A percentile compares a stretch with the other conserved stretches of the same genome.
phyloP scores from a whole-genome alignment of 345 rosid genomes.

The Sonneratia caseolaris region DNA sequence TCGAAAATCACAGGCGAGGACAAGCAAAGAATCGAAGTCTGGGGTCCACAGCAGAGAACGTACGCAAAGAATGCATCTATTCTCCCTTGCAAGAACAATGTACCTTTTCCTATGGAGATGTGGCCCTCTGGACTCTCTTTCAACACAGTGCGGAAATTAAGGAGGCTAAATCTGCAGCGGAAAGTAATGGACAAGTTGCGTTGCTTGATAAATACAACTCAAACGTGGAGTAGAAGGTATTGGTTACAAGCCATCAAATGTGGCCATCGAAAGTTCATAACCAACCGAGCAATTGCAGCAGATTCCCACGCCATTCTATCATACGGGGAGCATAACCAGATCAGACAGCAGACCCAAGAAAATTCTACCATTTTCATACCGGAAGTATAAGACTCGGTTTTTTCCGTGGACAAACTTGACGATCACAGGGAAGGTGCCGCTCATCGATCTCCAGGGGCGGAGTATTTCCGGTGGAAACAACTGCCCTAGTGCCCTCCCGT shows the following conservation, averaged over 20 bases:
- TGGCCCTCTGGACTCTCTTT: not conserved
- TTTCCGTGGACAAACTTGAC: not conserved
- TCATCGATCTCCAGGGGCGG: too few relatives aligned
- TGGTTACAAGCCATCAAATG: not conserved
- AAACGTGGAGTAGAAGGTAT: not conserved
- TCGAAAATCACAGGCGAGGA: slow-evolving; percentile 1
- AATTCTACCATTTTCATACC: not conserved
- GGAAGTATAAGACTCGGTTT: not conserved
- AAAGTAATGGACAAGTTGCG: not conserved
- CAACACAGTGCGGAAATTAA: not conserved
- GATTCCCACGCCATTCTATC: not conserved
- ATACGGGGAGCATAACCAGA: not conserved
- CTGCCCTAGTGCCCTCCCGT: too few relatives aligned
- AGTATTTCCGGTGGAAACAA: too few relatives aligned
- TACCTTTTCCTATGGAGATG: not conserved
- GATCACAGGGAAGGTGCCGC: too few relatives aligned
- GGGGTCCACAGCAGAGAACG: not conserved
- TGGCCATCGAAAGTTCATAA: not conserved
- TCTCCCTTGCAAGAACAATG: not conserved
- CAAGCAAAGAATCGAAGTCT: slow-evolving; percentile 2
- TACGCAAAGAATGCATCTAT: not conserved
- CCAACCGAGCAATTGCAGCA: not conserved
- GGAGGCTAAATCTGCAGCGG: not conserved
- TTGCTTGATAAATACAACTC: not conserved
- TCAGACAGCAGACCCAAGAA: not conserved